A percentile compares a stretch with the other conserved stretches of the same genome.
These are phyloP conservation scores for Angomonas deanei DNA, from an alignment of 208 protist genomes.

Conservation along the genomic window DNA sequence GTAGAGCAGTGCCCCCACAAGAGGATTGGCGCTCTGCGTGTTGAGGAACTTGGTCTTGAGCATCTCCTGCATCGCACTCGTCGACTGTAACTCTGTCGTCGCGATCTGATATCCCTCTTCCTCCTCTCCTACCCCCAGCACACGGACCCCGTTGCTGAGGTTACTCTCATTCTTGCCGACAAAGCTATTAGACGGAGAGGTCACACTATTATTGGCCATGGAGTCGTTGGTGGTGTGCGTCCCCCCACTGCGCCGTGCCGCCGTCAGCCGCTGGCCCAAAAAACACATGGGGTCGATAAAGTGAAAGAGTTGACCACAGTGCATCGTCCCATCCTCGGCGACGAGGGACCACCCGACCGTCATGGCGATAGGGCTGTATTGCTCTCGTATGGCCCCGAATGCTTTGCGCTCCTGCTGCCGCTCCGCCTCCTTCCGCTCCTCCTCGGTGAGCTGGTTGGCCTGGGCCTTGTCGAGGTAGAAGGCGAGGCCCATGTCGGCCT, in stretches of 20 bases:
- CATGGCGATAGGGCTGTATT: constrained; percentile 63
- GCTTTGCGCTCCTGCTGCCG: constrained; percentile 20
- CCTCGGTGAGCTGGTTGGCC: constrained; percentile 14
- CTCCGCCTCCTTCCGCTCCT: constrained; percentile 16
- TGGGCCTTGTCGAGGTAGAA: constrained; percentile 65
- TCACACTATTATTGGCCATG: no score
- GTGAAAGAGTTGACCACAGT: constrained; percentile 58
- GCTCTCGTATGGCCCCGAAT: constrained; percentile 39
- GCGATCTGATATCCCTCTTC: background rate
- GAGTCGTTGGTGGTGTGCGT: background rate
- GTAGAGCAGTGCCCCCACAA: constrained; percentile 43
- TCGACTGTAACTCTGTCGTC: constrained; percentile 14
- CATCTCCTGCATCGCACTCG: constrained; percentile 34
- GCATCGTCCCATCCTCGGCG: constrained; percentile 12
- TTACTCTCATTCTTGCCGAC: background rate
- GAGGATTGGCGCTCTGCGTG: constrained; percentile 32
- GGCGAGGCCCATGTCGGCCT: constrained; percentile 20
- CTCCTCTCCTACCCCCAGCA: constrained; percentile 12
- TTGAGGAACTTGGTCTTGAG: constrained; percentile 39
- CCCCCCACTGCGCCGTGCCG: background rate
- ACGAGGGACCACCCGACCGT: constrained; percentile 55
- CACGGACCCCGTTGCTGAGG: no score
- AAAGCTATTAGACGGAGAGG: no score
- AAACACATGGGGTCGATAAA: constrained; percentile 63
- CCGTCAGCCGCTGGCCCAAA: constrained; percentile 21